Conservation (phyloP, 2,329 filamentous ascomycete species). For the Colletotrichum cuscutae region DNA sequence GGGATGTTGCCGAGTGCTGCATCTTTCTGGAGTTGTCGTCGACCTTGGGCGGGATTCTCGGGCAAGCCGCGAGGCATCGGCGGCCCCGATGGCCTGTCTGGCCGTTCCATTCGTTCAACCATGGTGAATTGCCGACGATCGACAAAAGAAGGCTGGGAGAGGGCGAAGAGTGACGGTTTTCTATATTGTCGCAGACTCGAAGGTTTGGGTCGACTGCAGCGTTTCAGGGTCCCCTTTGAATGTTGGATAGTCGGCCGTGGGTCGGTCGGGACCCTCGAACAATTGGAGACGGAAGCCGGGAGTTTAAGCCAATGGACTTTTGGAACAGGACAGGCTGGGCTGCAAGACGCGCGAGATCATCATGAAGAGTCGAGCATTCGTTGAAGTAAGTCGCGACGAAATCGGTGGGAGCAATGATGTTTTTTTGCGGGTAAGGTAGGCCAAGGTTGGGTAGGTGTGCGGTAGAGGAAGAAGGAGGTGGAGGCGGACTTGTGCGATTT, state of each 20-base stretch:
- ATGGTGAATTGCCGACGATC: slow-evolving; percentile 23
- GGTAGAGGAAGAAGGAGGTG: slow-evolving; percentile 1
- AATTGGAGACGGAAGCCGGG: slow-evolving; percentile 21
- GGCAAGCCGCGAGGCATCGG: slow-evolving; percentile 50
- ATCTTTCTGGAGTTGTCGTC: slow-evolving; percentile 50
- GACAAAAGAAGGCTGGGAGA: not conserved
- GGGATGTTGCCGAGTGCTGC: slow-evolving; percentile 52
- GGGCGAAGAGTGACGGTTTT: not conserved
- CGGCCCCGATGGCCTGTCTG: slow-evolving; percentile 39
- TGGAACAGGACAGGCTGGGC: slow-evolving; percentile 26
- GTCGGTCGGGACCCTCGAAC: slow-evolving; percentile 31
- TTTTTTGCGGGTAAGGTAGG: not conserved
- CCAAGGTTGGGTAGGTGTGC: not conserved
- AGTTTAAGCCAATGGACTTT: slow-evolving; percentile 35
- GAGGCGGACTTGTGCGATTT: not conserved
- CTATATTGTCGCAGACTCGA: slow-evolving; percentile 15
- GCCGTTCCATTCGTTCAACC: slow-evolving; percentile 34
- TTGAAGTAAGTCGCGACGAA: slow-evolving; percentile 20
- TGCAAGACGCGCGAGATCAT: slow-evolving; percentile 31
- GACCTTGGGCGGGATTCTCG: slow-evolving; percentile 52
- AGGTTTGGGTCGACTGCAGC: slow-evolving; percentile 27
- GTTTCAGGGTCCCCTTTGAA: slow-evolving; percentile 34
- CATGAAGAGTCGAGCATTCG: slow-evolving; percentile 31
- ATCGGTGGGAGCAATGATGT: slow-evolving; percentile 2
- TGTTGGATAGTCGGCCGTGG: slow-evolving; percentile 17